These are phyloP conservation scores for Lactuca sativa DNA, from an alignment of 129 eudicot species.

Conservation along the genomic window DNA sequence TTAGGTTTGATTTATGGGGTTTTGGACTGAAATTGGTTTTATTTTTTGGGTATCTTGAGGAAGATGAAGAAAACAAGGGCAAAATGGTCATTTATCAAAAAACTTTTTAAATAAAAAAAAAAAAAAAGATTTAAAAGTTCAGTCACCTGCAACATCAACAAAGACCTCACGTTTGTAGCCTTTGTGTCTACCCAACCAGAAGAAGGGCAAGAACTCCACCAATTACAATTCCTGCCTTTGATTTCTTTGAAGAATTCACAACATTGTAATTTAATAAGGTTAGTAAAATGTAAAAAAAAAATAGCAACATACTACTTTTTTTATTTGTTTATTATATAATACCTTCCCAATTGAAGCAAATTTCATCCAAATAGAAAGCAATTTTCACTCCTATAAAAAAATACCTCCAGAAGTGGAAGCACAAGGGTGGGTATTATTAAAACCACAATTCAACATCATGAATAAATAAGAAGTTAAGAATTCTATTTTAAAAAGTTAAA, in stretches of 20 bases:
- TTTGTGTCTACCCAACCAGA: conserved; percentile 60
- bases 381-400: neutral
- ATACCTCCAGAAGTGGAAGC: conserved; percentile 59
- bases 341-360: too few species aligned
- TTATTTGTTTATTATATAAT: too few species aligned
- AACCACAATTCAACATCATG: conserved; percentile 60
- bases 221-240: conserved; percentile 55
- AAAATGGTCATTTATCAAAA: too few species aligned
- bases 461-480: conserved; percentile 5
- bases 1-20: too few species aligned
- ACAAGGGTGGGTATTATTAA: conserved; percentile 44
- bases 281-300: too few species aligned
- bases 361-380: too few species aligned
- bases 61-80: too few species aligned
- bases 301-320: too few species aligned
- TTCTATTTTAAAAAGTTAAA: neutral
- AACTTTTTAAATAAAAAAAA: too few species aligned
- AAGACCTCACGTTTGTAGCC: conserved; percentile 81
- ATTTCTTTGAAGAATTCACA: conserved; percentile 61
- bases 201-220: conserved; percentile 59
- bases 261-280: conserved; percentile 1
- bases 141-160: conserved; percentile 87
- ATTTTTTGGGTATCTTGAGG: too few species aligned
- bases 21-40: too few species aligned
- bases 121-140: neutral